These are phyloP conservation scores for Macrotyloma uniflorum DNA, from an alignment of 306 rosid species.

Conservation along the genomic window DNA sequence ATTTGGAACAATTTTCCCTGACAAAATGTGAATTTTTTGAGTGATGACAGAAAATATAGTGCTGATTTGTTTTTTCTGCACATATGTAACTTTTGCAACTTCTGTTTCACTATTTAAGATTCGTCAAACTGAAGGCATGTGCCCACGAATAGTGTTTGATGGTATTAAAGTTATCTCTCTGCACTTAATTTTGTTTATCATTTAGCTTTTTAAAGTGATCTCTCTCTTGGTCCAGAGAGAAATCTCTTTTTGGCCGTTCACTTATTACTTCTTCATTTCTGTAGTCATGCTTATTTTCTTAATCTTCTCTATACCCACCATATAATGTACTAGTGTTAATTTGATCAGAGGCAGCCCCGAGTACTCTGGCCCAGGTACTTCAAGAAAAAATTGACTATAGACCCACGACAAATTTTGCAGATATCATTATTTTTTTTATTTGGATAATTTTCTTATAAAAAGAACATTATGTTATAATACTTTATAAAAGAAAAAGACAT, in stretches of 20 bases:
- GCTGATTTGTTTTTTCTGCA: conserved; percentile 43
- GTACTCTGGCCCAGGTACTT: neutral
- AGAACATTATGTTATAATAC: neutral
- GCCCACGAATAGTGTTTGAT: conserved; percentile 30
- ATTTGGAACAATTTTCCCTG: conserved; percentile 51
- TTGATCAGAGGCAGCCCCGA: neutral
- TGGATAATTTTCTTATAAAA: neutral
- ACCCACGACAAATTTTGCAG: neutral
- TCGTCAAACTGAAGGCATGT: conserved; percentile 27
- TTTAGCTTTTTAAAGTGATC: neutral
- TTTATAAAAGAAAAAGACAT: neutral
- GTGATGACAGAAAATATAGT: conserved; percentile 44
- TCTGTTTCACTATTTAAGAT: conserved; percentile 28
- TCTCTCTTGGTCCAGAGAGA: neutral
- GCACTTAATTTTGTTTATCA: conserved; percentile 17
- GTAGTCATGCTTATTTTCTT: neutral
- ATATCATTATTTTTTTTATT: neutral
- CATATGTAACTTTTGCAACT: conserved; percentile 29
- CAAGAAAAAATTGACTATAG: neutral
- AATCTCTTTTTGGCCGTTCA: neutral
- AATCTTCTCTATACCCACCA: neutral
- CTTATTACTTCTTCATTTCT: neutral
- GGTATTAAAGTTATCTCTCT: neutral
- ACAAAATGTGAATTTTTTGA: conserved; percentile 45
- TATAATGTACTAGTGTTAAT: neutral